These are phyloP conservation scores for Carex arenaria DNA, from an alignment of 202 grass and related monocot species.

Conservation along the genomic window DNA sequence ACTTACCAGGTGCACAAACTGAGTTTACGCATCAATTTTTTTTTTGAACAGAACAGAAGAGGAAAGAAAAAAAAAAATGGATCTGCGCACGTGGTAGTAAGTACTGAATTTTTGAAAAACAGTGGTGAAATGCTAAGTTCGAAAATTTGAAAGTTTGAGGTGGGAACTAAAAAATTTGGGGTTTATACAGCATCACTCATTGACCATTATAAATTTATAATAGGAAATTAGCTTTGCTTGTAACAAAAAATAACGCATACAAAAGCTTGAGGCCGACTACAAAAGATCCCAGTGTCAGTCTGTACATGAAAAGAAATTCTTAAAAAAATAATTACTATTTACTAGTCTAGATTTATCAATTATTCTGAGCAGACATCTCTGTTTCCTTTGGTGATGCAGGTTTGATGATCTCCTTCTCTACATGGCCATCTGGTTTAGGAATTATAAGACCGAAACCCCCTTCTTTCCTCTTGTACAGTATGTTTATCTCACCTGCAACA, in stretches of 20 bases:
- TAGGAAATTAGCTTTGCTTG: background rate
- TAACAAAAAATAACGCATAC: background rate
- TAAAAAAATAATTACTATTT: background rate
- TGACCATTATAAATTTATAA: too few species aligned
- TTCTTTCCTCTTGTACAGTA: conserved; percentile 77
- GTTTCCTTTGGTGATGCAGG: conserved; percentile 10
- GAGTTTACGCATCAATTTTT: too few species aligned
- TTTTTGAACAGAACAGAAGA: too few species aligned
- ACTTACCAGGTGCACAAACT: too few species aligned
- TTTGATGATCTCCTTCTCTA: conserved; percentile 23
- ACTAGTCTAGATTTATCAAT: background rate
- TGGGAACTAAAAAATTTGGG: too few species aligned
- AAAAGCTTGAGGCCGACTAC: background rate
- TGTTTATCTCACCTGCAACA: conserved; percentile 60
- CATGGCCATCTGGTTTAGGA: conserved; percentile 57
- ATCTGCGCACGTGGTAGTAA: too few species aligned
- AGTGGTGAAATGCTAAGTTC: too few species aligned
- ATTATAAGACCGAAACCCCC: conserved; percentile 72
- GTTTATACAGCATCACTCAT: too few species aligned
- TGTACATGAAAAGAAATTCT: conserved; percentile 3
- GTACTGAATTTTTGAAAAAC: too few species aligned
- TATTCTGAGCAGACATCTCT: conserved; percentile 13
- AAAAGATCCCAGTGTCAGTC: background rate
- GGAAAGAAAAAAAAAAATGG: too few species aligned
- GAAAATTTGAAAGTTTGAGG: too few species aligned